Base-by-base conservation (phyloP, 768 basidiomycete species). In the Hericium coralloides region DNA sequence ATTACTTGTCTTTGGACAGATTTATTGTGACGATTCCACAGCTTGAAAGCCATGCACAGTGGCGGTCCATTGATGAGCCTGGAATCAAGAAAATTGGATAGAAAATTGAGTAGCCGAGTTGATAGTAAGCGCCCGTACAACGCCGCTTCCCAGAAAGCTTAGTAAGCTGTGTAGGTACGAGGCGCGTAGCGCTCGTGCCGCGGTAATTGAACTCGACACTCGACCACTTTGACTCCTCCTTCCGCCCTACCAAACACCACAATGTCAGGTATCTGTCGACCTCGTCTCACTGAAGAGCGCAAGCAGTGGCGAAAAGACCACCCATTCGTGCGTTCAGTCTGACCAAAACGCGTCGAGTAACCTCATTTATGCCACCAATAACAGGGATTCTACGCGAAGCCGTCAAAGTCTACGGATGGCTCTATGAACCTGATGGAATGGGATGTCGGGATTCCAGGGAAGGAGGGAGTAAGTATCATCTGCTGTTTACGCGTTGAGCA, bases 301-400 rank as follows among this genome's bases (percentile, higher is more conserved):
- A 99, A 99, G 74, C 92, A 95, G 67, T 99, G 97, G 97, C 75
- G 97, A 58, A 98, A 95, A 72, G 97, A 98, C 64, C 97, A 99
- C 72, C 97, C 97, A 31, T 98, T 95, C 65, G 97, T 98, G 72
- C 74, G 92, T 80, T 56, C 47, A 59, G 7, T 43, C 15, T 53
- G 23, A n/a, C 12, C 12, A 18, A 55, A 38, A 18, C 8, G 18
- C 38, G 52, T 53, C 49, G 62, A 55, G 14, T 4, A 49, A 17
- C n/a, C 38, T 53, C 10, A 50, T 49, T 15, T 39, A 9, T 38
- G 52, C 48, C 2, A 45, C 45, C 18, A 18, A 52, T 52, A 36
- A 45, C 67, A 99, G 95, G 95, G 95, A 63, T 99, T 99, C 76
- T 98, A 88, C 67, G 97, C 97, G 41, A 90, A 92, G 69, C 97